Evolutionary conservation across 1,284 basidiomycete genomes (phyloP), one percentile per base, ranked within the genome.

Genomic region (Ustilago tritici): DNA sequence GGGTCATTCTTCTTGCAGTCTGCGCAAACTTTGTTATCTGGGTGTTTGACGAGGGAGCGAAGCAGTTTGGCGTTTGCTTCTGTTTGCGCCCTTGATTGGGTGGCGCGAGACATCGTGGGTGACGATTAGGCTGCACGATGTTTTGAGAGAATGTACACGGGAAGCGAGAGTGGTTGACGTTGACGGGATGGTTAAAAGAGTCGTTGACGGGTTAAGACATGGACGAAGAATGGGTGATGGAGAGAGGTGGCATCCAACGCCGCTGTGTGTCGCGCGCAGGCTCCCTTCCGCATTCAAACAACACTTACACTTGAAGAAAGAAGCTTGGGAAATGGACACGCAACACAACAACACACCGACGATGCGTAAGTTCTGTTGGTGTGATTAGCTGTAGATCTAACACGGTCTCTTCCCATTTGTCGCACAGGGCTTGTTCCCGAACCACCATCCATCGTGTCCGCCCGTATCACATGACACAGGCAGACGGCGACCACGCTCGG

Each of bases 21-120:
- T 12, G 82, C 83, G 82, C 95, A 98, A 23, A 92, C 87, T 88
- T 96, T 98, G 88, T 98, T 99, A 78, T 96, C 95, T 28, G 93
- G 92, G 56, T 89, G 89, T 86, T 84, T 85, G 53, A 84, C 84
- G 41, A 84, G 70, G 0, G 78, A 67, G 2, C 84, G 76, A 3
- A 85, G 77, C 5, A 77, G 75, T 52, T 78, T 79, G 46, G 84
- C 84, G 58, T 85, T 84, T 11, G 82, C 80, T 28, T 86, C 84
- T 49, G 80, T 82, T 63, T 86, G 84, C 6, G 82, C 82, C 32
- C 82, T 69, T n/a, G 82, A 82, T 68, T 85, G 83, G 3, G 79
- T 71, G 14, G 69, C 72, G 32, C 83, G 75, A 35, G 83, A 85
- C 83, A 84, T 84, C 9, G 31, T 50, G 23, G 31, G 6, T 12